A percentile compares a stretch with the other conserved stretches of the same genome.
Evolutionary conservation across 2,329 filamentous ascomycete species (phyloP).

Genomic region (Phialocephala subalpina): DNA sequence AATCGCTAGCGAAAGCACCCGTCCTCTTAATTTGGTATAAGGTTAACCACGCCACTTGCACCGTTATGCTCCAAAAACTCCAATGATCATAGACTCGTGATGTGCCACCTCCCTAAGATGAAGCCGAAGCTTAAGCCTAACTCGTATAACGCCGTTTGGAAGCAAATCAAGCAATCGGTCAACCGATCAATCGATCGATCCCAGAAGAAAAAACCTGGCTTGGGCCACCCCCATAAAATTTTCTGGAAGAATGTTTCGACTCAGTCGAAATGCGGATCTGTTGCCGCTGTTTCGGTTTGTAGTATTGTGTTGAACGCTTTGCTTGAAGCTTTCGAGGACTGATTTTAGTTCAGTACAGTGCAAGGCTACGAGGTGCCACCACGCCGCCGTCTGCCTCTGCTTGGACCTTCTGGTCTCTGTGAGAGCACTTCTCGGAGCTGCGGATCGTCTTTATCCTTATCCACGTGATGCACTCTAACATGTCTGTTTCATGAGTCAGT

Average conservation of each 20-base stretch:
- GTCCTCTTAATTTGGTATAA: slow-evolving; percentile 28
- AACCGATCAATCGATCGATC: too few relatives aligned
- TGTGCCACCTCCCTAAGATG: background rate
- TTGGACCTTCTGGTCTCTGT: slow-evolving; percentile 85
- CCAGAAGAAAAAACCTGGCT: background rate
- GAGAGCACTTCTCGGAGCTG: slow-evolving; percentile 82
- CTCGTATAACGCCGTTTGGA: slow-evolving; percentile 17
- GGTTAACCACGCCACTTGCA: slow-evolving; percentile 5
- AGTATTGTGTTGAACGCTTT: background rate
- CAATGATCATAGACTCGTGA: slow-evolving; percentile 26
- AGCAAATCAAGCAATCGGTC: too few relatives aligned
- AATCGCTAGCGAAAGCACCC: slow-evolving; percentile 18
- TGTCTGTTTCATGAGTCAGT: slow-evolving; percentile 63
- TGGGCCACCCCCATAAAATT: slow-evolving; percentile 4
- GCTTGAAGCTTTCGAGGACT: background rate
- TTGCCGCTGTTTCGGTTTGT: background rate
- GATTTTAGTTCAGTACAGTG: slow-evolving; percentile 9
- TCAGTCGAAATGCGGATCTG: slow-evolving; percentile 1
- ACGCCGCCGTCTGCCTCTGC: slow-evolving; percentile 77
- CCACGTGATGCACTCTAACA: slow-evolving; percentile 88
- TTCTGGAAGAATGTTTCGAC: background rate
- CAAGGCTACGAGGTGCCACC: slow-evolving; percentile 35
- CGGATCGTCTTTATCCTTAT: slow-evolving; percentile 89
- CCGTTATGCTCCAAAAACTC: slow-evolving; percentile 27
- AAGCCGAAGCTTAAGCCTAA: background rate